Conservation (phyloP, 768 basidiomycete genomes). For the Exidia glandulosa region DNA sequence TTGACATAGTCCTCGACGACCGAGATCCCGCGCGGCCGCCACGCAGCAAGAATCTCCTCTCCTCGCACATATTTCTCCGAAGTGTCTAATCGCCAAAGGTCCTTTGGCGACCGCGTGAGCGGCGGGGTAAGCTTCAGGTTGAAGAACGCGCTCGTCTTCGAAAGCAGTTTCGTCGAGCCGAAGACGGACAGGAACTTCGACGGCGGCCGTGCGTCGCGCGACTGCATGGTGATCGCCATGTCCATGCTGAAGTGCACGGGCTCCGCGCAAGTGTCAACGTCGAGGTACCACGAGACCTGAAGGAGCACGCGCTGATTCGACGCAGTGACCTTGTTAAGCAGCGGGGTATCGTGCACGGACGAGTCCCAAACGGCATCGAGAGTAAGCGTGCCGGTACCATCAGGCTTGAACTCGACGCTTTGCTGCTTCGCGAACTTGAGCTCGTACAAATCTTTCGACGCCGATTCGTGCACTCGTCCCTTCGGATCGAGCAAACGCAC, state of each 20-base stretch:
- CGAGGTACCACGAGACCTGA: conserved; percentile 66
- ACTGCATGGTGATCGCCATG: conserved; percentile 70
- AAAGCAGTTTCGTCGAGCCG: conserved; percentile 61
- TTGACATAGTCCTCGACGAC: conserved; percentile 79
- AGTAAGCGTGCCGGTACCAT: conserved; percentile 66
- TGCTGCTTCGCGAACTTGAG: conserved; percentile 68
- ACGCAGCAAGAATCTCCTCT: conserved; percentile 70
- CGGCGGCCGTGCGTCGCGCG: conserved; percentile 76
- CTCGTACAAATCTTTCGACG: conserved; percentile 57
- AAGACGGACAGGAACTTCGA: conserved; percentile 68
- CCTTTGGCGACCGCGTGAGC: conserved; percentile 72
- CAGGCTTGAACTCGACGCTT: conserved; percentile 61
- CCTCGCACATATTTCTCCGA: conserved; percentile 91
- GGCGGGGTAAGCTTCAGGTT: conserved; percentile 71
- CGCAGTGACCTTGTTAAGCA: conserved; percentile 79
- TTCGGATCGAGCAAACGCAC: conserved; percentile 80
- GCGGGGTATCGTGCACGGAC: conserved; percentile 72
- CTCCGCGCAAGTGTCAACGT: conserved; percentile 70
- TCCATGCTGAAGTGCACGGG: conserved; percentile 88
- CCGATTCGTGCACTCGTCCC: conserved; percentile 69
- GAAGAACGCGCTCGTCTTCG: conserved; percentile 78
- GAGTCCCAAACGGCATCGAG: conserved; percentile 87
- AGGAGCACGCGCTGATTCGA: conserved; percentile 69
- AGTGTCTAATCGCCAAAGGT: conserved; percentile 92
- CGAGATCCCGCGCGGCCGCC: conserved; percentile 82